Conservation (phyloP, 2,329 filamentous ascomycete genomes). For the Corniculantispora saksenae region DNA sequence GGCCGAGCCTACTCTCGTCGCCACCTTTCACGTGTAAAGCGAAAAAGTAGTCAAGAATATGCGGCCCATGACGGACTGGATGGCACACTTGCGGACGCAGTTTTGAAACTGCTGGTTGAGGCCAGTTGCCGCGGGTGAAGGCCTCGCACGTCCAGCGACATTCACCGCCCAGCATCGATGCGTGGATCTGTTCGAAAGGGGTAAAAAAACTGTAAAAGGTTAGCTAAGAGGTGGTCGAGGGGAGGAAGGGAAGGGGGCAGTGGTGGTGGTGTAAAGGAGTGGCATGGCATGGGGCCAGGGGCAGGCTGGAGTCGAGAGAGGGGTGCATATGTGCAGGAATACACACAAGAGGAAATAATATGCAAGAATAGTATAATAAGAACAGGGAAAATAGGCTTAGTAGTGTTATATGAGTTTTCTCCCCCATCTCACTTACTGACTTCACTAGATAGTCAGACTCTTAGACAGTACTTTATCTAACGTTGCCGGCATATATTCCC, state of each 20-base stretch:
- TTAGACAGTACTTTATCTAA: too few relatives aligned
- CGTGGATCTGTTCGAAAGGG: constrained; percentile 69
- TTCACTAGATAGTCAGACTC: too few relatives aligned
- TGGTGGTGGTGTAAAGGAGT: constrained; percentile 3
- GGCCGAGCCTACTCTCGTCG: too few relatives aligned
- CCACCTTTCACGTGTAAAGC: too few relatives aligned
- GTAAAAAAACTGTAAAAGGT: constrained; percentile 19
- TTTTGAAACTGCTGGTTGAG: constrained; percentile 91
- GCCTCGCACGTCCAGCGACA: constrained; percentile 89
- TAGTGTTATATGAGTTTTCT: background rate
- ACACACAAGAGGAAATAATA: constrained; percentile 12
- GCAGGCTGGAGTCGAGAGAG: background rate
- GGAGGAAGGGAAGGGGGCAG: too few relatives aligned
- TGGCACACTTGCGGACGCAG: constrained; percentile 81
- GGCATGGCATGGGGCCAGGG: background rate
- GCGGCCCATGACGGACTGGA: constrained; percentile 76
- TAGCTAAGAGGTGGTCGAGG: background rate
- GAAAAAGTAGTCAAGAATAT: too few relatives aligned
- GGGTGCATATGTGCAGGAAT: constrained; percentile 3
- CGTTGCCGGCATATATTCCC: too few relatives aligned
- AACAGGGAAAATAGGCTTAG: background rate
- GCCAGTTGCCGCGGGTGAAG: constrained; percentile 82
- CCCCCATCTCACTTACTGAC: too few relatives aligned
- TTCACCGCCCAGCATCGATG: constrained; percentile 89
- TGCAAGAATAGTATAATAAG: background rate